Conservation (phyloP, 495 filamentous ascomycete genomes). For the Xylaria longipes region DNA sequence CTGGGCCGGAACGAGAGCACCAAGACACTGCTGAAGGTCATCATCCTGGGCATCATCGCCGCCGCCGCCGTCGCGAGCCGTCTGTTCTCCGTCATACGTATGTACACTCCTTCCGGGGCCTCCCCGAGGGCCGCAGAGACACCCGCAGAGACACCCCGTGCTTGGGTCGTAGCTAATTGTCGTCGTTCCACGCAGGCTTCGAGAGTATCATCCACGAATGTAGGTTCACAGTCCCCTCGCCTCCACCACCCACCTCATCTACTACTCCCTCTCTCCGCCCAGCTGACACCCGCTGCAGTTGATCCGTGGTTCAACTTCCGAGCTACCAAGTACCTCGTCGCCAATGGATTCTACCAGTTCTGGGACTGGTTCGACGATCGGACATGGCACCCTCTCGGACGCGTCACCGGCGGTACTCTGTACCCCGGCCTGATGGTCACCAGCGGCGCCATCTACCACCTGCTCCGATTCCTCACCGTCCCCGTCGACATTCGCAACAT, state of each 20-base stretch:
- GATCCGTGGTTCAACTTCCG: conserved; percentile 99
- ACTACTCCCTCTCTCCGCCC: conserved; percentile 21
- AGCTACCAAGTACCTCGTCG: conserved; percentile 95
- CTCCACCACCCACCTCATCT: background rate
- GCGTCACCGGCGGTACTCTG: conserved; percentile 97
- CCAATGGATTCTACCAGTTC: conserved; percentile 97
- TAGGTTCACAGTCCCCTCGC: conserved; percentile 55
- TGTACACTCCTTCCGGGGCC: conserved; percentile 44
- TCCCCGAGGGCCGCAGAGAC: background rate
- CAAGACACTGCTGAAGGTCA: conserved; percentile 83
- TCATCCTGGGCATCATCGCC: conserved; percentile 93
- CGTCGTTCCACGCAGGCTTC: conserved; percentile 68
- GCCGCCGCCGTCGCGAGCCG: conserved; percentile 92
- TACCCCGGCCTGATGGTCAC: conserved; percentile 99
- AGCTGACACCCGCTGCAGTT: conserved; percentile 60
- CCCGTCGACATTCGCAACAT: conserved; percentile 99
- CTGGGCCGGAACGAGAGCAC: conserved; percentile 67
- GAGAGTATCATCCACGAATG: conserved; percentile 99
- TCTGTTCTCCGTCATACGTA: conserved; percentile 97
- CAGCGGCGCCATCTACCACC: conserved; percentile 94
- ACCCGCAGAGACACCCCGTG: background rate
- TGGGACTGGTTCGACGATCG: conserved; percentile 99
- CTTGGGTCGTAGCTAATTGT: background rate
- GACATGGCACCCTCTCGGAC: conserved; percentile 99
- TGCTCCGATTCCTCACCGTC: conserved; percentile 87